Conservation (phyloP, 2,329 filamentous ascomycete species). For the Anthostomella pinea region DNA sequence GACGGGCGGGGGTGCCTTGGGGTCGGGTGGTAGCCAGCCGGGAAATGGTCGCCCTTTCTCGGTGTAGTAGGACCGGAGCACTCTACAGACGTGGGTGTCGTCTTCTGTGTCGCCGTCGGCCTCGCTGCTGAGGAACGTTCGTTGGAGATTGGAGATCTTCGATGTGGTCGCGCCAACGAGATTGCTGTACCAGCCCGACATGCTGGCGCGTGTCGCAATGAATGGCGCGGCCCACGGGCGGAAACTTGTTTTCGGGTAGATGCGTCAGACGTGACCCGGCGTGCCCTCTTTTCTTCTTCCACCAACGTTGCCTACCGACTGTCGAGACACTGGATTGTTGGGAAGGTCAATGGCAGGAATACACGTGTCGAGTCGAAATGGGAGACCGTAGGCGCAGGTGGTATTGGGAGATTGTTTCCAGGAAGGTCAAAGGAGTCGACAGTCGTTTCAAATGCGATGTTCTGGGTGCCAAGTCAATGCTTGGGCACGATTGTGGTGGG, state of each 20-base stretch:
- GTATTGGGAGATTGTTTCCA: not conserved
- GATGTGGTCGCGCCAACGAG: constrained; percentile 64
- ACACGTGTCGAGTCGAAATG: too few species aligned
- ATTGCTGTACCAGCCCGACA: constrained; percentile 81
- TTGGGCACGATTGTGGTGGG: constrained; percentile 2
- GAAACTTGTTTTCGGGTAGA: constrained; percentile 9
- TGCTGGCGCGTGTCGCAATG: constrained; percentile 35
- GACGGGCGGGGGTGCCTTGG: constrained; percentile 64
- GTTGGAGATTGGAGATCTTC: constrained; percentile 63
- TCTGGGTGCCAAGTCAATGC: not conserved
- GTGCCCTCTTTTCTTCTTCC: too few species aligned
- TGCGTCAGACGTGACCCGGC: constrained; percentile 13
- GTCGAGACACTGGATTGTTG: not conserved
- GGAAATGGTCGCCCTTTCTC: constrained; percentile 83
- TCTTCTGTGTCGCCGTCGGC: constrained; percentile 75
- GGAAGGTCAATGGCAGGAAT: not conserved
- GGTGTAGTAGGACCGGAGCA: constrained; percentile 86
- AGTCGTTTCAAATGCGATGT: too few species aligned
- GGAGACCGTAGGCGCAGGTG: not conserved
- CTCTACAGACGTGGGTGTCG: constrained; percentile 91
- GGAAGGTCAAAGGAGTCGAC: too few species aligned
- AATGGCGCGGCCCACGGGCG: constrained; percentile 2
- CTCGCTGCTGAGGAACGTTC: constrained; percentile 66
- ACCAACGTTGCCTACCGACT: constrained; percentile 1
- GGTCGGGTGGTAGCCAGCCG: constrained; percentile 84